Evolutionary conservation across 106 monocot genomes (phyloP), one percentile per base, ranked within the genome.

Genomic region (Xerophyta viscosa): DNA sequence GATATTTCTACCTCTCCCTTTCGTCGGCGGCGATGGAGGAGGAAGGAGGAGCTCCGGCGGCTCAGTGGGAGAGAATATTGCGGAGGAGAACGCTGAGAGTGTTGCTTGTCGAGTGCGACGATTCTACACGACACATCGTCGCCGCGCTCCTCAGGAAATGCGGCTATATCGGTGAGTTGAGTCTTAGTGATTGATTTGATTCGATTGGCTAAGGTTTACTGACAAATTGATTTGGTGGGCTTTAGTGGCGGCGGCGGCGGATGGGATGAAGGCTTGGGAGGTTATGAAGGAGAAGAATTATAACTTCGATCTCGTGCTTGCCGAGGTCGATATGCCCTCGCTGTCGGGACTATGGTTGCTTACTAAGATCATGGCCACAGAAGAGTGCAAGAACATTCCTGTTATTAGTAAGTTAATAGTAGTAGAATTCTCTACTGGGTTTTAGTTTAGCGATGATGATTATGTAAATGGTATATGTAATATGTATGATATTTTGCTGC

Each of bases 101-200:
- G 3, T 19, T 52, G 12, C 28, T 52, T n/a, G 52, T 52, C 28
- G 52, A 52, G 52, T 3, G 29, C 28, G 52, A 52, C 15, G 52
- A 52, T 27, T 52, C 28, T 17, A 52, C 52, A 12, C 27, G 52
- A 7, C 52, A 52, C 26, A 27, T 52, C 52, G 52, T 52, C 4
- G 5, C 52, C 27, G 52, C 52, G 1, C 28, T 52, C 10, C 52
- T 52, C 52, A 24, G 52, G 26, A 52, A 52, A 29, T 52, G 52
- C 29, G 29, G 14, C 6, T 52, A 52, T 29, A 13, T 29, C 6
- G 52, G 52, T 52, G 17, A n/a, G 26, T 17, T 52, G 12, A 4
- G 8, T 52, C 0, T n/a, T 18, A 29, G 66, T 48, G 10, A 74
- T 68, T 77, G 50, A 65, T 25, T 37, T 23, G 5, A 14, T 52